Base-by-base conservation (phyloP, 1,284 basidiomycete genomes). In the Cryptococcus sp. region DNA sequence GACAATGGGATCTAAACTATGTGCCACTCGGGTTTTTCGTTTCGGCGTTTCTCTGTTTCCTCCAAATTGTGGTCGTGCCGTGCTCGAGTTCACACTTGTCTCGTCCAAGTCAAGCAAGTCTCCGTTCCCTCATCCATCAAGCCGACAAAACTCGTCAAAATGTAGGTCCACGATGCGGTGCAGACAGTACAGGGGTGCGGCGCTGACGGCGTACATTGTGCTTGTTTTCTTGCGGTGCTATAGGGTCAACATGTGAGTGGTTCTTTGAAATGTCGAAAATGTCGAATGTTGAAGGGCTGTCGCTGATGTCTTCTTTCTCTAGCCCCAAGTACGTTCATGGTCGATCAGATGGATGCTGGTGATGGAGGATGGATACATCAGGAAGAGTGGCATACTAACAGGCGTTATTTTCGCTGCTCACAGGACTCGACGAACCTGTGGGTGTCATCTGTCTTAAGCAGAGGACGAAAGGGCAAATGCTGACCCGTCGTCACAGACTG, bases 401-500 rank as follows among this genome's bases (percentile, higher is more conserved):
- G 23, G 15, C 43, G 24, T 23, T 45, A 33, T 46, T 46, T 20
- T 54, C 13, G 20, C 46, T 28, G 51, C 47, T 6, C 55, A 44
- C 66, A 77, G 73, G 72, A 77, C 75, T 60, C 75, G 76, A 66
- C 70, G 76, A 68, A 77, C 76, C 62, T 76, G 68, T 69, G 45
- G 59, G 64, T 63, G 9, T 33, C 28, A 9, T 33, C 16, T 38
- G 12, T 21, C 33, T 35, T 20, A 13, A n/a, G n/a, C n/a, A 39
- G 20, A 49, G 44, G 45, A 50, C 43, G 47, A 23, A 49, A 38
- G 13, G 13, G 15, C 3, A 28, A 33, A 7, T 18, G 18, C 18
- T 20, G n/a, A 20, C 24, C 44, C 28, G 21, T 33, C 23, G 21
- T 20, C 42, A 45, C 77, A 88, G 94, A 87, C 84, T 98, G 95